Percentiles rank a stretch among this genome's conserved stretches.
phyloP scores from a whole-genome alignment of 805 yeast genomes.

The Saccharomycopsis vini region DNA sequence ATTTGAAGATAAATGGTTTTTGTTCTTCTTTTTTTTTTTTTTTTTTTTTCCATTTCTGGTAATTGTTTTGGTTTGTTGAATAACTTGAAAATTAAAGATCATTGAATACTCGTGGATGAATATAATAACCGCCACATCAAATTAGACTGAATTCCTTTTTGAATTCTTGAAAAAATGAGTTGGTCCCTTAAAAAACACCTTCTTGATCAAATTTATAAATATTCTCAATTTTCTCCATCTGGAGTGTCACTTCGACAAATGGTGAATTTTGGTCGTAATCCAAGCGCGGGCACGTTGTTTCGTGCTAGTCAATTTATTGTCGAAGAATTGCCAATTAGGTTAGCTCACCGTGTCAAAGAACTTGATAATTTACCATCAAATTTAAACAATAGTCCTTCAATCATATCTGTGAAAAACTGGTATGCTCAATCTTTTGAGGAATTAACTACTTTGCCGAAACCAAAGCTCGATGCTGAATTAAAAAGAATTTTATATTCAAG shows the following conservation, averaged over 20 bases:
- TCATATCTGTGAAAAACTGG: constrained; percentile 74
- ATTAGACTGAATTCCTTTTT: too few species aligned
- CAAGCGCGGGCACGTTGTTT: constrained; percentile 69
- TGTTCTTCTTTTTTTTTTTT: too few species aligned
- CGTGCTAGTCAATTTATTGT: constrained; percentile 78
- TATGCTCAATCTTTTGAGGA: constrained; percentile 86
- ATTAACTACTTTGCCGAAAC: constrained; percentile 55
- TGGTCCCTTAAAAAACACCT: constrained; percentile 2
- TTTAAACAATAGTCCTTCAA: constrained; percentile 62
- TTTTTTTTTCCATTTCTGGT: too few species aligned
- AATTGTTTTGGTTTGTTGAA: too few species aligned
- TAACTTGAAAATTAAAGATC: too few species aligned
- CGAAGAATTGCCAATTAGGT: constrained; percentile 78
- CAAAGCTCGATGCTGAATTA: constrained; percentile 38
- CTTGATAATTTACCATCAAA: constrained; percentile 74
- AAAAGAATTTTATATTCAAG: constrained; percentile 28
- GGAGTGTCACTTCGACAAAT: constrained; percentile 79
- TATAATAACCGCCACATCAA: too few species aligned
- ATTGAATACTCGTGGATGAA: too few species aligned
- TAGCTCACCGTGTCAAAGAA: constrained; percentile 81
- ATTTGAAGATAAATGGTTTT: too few species aligned
- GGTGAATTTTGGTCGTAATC: constrained; percentile 83
- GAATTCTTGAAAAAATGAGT: neutral
- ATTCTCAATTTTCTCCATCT: constrained; percentile 71
- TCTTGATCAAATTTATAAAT: constrained; percentile 26